A percentile compares a stretch with the other conserved stretches of the same genome.
Evolutionary conservation across 2,329 filamentous ascomycete species (phyloP).

Genomic region (Diaporthe caulivora): DNA sequence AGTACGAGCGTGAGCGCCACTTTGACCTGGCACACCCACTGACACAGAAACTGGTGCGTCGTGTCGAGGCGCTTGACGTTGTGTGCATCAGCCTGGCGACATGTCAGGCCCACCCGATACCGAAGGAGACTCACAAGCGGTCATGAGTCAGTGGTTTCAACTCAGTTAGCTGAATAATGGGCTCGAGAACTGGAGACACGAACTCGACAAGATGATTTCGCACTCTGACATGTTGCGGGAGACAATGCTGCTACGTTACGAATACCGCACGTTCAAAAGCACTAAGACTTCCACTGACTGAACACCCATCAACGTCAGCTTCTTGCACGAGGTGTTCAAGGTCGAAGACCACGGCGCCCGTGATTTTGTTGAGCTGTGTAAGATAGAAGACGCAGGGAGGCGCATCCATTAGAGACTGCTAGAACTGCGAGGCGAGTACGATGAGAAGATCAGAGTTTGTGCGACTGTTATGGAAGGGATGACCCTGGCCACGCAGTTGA

Average conservation of each 20-base stretch:
- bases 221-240: neutral
- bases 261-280: neutral
- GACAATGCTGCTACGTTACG: neutral
- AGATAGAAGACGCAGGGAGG: slow-evolving; percentile 29
- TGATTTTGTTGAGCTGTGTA: neutral
- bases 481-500: slow-evolving; percentile 39
- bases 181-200: neutral
- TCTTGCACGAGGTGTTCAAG: slow-evolving; percentile 4
- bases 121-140: neutral
- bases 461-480: slow-evolving; percentile 41
- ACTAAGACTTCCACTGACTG: neutral
- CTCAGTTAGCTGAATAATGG: neutral
- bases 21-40: neutral
- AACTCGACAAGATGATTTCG: neutral
- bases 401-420: slow-evolving; percentile 37
- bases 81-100: neutral
- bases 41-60: neutral
- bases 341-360: neutral
- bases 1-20: neutral
- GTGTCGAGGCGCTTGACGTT: neutral
- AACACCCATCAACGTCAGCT: slow-evolving; percentile 21
- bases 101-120: neutral
- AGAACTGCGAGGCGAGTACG: slow-evolving; percentile 40
- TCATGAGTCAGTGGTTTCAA: neutral
- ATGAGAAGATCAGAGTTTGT: slow-evolving; percentile 38